Evolutionary conservation across 768 basidiomycete genomes (phyloP), one percentile per base, ranked within the genome.

Genomic region (Cubamyces sp.): DNA sequence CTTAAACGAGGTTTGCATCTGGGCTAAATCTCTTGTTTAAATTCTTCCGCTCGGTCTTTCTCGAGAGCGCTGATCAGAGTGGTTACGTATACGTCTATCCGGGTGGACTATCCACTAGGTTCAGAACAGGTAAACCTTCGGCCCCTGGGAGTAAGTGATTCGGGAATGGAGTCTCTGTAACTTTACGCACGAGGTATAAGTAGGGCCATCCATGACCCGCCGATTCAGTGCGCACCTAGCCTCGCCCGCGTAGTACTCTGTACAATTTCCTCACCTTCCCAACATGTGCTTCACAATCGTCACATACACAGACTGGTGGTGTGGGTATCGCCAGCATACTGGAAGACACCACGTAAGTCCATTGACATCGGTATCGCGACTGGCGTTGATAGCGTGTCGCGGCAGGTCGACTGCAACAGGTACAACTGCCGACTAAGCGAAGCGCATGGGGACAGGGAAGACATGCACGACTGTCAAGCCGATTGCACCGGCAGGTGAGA

Each of bases 241-340:
- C 41, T 7, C 18, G 5, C 3, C 25, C 15, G 9, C 37, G 5
- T 23, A 15, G 5, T 23, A 15, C 47, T 40, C 15, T 6, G 37
- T 37, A 6, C 18, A 16, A 7, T 12, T 3, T 41, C 21, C 30
- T 19, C 28, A 7, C 9, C 2, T 12, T 5, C 12, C 5, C 28
- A 3, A 15, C 19, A 64, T 64, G 63, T 64, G 63, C n/a, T 56
- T 45, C 42, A 26, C 23, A 5, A 51, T 64, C 42, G n/a, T 56
- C 16, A 51, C 56, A 7, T 67, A 56, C 34, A 47, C 41, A 0
- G 62, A 67, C n/a, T 64, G 52, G 54, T 41, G 40, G 4, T 67
- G 66, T 39, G 63, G 57, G 5, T 57, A 48, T 15, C 66, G 62
- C 5, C 54, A 61, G 18, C 6, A n/a, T 26, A 61, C 58, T 7